Evolutionary conservation across 169 alveolate species (phyloP).

Genomic region (Eimeria tenella): DNA sequence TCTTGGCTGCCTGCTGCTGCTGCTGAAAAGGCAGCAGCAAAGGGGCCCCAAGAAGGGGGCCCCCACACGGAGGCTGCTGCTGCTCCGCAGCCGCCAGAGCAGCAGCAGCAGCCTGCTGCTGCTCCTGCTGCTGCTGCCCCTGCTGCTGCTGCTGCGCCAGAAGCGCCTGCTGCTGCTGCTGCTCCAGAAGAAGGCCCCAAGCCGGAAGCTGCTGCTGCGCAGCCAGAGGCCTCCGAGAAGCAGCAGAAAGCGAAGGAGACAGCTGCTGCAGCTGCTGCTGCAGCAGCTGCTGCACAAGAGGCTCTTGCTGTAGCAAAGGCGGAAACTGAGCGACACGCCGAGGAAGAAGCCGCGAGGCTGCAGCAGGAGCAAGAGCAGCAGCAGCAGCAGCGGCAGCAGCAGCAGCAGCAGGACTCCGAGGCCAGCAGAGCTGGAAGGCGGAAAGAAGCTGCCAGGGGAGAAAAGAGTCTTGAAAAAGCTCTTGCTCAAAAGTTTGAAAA

Average conservation of each 20-base stretch:
- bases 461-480: conserved; percentile 10
- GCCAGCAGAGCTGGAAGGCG: not conserved
- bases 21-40: not conserved
- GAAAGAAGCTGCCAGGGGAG: not conserved
- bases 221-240: not conserved
- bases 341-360: not conserved
- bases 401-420: not conserved
- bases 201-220: not conserved
- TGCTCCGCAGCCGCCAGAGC: not conserved
- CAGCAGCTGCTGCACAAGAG: not conserved
- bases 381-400: not conserved
- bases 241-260: not conserved
- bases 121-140: conserved; percentile 8
- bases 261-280: not conserved
- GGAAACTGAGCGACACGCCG: not conserved
- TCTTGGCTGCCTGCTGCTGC: conserved; percentile 24
- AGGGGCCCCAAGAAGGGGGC: not conserved
- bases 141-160: not conserved
- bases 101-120: not conserved
- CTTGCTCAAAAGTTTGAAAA: conserved; percentile 3
- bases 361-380: conserved; percentile 18
- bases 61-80: too few species aligned
- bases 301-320: not conserved
- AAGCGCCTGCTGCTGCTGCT: not conserved
- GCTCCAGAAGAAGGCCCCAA: not conserved